phyloP scores from a whole-genome alignment of 805 yeast genomes.

The Sugiyamaella qingdaonensis region DNA sequence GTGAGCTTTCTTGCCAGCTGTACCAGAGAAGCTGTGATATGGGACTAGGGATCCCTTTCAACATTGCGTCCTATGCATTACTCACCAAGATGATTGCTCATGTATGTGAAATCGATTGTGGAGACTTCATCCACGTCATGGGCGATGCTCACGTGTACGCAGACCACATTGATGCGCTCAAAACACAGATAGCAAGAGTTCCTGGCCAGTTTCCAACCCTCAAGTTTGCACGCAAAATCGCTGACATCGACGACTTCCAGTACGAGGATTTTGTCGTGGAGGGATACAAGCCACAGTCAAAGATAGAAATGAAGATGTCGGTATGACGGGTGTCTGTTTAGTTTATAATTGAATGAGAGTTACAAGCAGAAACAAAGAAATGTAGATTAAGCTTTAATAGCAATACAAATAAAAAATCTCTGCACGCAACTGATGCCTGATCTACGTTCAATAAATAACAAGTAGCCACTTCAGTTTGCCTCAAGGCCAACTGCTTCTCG shows the following conservation, averaged over 20 bases:
- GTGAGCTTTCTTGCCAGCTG: conserved; percentile 77
- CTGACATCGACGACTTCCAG: conserved; percentile 77
- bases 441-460: no score
- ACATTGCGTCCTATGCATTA: conserved; percentile 93
- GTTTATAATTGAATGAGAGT: no score
- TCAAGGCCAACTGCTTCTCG: no score
- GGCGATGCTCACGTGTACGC: conserved; percentile 96
- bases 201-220: conserved; percentile 83
- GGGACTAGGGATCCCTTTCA: conserved; percentile 99
- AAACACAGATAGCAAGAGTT: conserved; percentile 67
- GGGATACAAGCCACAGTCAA: conserved; percentile 75
- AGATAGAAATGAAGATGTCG: conserved; percentile 95
- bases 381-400: not conserved
- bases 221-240: conserved; percentile 61
- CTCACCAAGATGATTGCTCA: conserved; percentile 93
- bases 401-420: no score
- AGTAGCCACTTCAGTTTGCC: no score
- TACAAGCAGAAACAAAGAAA: not conserved
- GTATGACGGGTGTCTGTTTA: conserved; percentile 46
- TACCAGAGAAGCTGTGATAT: conserved; percentile 98
- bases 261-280: conserved; percentile 82
- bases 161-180: conserved; percentile 88
- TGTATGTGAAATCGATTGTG: conserved; percentile 91
- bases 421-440: no score
- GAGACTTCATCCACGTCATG: conserved; percentile 90